Percentiles rank a stretch among this genome's conserved stretches.
These are phyloP conservation scores for Helianthus tuberosus DNA, from an alignment of 129 eudicot genomes.

Conservation along the genomic window DNA sequence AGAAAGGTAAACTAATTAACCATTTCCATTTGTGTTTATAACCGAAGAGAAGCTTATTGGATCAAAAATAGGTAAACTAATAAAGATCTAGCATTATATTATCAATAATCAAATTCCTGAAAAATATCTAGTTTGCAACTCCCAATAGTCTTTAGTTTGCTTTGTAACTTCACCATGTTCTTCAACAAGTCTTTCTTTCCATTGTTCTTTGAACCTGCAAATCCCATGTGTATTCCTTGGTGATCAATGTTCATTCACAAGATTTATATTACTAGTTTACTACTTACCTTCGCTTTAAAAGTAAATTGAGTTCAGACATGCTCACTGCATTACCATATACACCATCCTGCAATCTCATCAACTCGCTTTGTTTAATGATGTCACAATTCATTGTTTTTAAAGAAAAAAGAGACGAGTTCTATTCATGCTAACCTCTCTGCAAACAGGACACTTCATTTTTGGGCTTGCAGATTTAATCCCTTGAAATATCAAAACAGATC, in stretches of 20 bases:
- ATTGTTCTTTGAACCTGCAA: constrained; percentile 53
- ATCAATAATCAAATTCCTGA: constrained; percentile 34
- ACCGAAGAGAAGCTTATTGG: background rate
- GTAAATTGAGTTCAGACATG: constrained; percentile 56
- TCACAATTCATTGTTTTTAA: background rate
- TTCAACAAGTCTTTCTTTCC: constrained; percentile 51
- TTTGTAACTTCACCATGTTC: constrained; percentile 51
- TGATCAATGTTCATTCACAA: background rate
- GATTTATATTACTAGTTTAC: background rate
- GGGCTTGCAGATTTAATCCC: constrained; percentile 55
- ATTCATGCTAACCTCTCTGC: constrained; percentile 55
- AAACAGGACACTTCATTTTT: constrained; percentile 57
- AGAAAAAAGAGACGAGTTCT: background rate
- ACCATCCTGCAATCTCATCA: constrained; percentile 45
- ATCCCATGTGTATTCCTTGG: constrained; percentile 1
- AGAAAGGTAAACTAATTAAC: too few species aligned
- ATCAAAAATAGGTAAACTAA: too few species aligned
- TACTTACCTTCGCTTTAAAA: constrained; percentile 51
- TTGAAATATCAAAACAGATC: constrained; percentile 53
- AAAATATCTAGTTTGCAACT: constrained; percentile 40
- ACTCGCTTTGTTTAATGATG: background rate
- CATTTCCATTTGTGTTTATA: background rate
- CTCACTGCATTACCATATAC: constrained; percentile 53
- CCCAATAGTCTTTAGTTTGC: constrained; percentile 54
- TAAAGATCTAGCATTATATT: background rate